Conservation (phyloP, 805 yeast species). For the Pichia ethanolica region DNA sequence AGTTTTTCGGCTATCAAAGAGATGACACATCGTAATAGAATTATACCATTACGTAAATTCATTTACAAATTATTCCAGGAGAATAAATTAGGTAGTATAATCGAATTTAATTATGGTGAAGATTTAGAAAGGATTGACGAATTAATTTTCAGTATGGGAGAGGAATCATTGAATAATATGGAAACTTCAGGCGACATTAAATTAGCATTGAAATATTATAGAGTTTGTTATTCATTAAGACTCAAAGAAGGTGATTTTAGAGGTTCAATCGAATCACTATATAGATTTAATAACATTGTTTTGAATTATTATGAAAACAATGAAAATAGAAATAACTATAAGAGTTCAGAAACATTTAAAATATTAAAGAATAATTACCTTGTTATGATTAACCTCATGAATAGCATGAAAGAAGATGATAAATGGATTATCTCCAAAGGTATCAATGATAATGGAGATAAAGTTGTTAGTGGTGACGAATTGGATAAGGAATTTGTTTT, state of each 20-base stretch:
- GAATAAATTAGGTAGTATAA: conserved; percentile 33
- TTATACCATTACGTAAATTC: conserved; percentile 26
- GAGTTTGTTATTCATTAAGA: conserved; percentile 46
- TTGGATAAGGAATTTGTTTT: conserved; percentile 19
- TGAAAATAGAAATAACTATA: no score
- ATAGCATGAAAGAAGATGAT: conserved; percentile 31
- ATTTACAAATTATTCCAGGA: conserved; percentile 32
- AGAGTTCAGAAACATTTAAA: conserved; percentile 12
- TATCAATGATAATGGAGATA: conserved; percentile 3
- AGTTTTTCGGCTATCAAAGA: conserved; percentile 23
- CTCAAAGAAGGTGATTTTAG: conserved; percentile 41
- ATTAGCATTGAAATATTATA: conserved; percentile 36
- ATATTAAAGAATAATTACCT: conserved; percentile 31
- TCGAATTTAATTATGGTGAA: conserved; percentile 37
- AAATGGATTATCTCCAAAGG: conserved; percentile 32
- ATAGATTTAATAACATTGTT: conserved; percentile 31
- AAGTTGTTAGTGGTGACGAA: conserved; percentile 13
- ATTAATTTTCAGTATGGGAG: conserved; percentile 29
- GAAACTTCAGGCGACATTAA: conserved; percentile 18
- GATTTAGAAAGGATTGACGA: conserved; percentile 37
- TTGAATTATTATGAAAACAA: background rate
- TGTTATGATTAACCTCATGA: conserved; percentile 33
- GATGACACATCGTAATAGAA: conserved; percentile 20
- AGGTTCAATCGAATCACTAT: conserved; percentile 39
- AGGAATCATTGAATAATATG: conserved; percentile 5